Base-by-base conservation (phyloP, 495 filamentous ascomycete genomes). In the Pyrenula massariospora region DNA sequence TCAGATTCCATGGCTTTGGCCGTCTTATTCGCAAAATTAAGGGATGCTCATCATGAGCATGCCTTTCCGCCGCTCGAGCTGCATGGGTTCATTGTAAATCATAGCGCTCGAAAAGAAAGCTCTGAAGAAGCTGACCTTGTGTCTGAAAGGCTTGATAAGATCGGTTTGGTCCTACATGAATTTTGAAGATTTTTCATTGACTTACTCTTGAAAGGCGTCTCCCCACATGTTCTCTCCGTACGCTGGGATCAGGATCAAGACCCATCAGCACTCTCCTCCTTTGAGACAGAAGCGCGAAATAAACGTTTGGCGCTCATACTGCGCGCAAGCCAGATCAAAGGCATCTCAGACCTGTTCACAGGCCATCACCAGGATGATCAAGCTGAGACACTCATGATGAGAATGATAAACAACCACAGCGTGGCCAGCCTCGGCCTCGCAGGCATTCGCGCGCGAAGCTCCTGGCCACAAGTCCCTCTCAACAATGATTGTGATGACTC, bases 1-100 rank as follows among this genome's bases (percentile, higher is more conserved):
- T 87, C 93, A 12, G 93, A 98, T 63, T 97, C 93, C 2, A 98
- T 96, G 91, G 92, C 91, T 21, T 73, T 98, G 42, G 89, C 90
- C 48, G 78, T 71, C 56, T 77, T 97, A n/a, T 90, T 83, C 59
- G 66, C 66, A 47, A 68, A 75, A 52, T 59, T 82, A 52, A 70
- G 77, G 48, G 54, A 59, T 0, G 22, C 65, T 57, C 31, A 15
- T 8, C 31, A 42, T 15, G 8, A 42, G 15, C 15, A 42, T 42
- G 5, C 31, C 15, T 42, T 42, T 5, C 58, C 68, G 23, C 57
- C 59, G 3, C 55, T 73, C 31, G 60, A 62, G 0, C 79, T 91
- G 31, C 72, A 72, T 8, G 85, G 78, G 2, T 78, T 93, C 59
- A 77, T 96, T 19, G 80, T 97, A 48, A 85, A 97, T 68, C 93